Evolutionary conservation across 2,329 filamentous ascomycete species (phyloP).

Genomic region (Fusarium siculi): DNA sequence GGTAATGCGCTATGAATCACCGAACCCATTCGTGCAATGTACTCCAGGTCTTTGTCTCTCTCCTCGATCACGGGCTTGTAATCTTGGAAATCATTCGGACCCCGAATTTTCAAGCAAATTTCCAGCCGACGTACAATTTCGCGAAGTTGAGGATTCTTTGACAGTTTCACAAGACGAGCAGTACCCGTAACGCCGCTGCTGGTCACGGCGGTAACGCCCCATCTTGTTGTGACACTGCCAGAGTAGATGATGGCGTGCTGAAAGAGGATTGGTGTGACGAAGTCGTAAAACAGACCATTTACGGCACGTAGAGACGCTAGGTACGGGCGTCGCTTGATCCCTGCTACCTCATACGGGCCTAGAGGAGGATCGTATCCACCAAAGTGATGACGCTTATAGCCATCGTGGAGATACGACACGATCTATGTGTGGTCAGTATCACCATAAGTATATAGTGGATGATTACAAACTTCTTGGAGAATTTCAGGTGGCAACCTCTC

Average conservation of each 20-base stretch:
- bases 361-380: background rate
- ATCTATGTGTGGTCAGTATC: background rate
- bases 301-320: background rate
- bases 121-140: background rate
- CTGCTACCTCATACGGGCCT: background rate
- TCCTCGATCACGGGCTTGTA: background rate
- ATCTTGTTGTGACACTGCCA: background rate
- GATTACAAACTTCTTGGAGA: background rate
- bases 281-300: background rate
- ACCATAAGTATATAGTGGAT: fast-evolving
- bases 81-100: background rate
- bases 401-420: background rate
- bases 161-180: background rate
- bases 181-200: background rate
- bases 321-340: background rate
- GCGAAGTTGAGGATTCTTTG: background rate
- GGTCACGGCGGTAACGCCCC: background rate
- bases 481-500: background rate
- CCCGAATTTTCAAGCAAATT: background rate
- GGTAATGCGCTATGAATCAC: background rate
- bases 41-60: background rate
- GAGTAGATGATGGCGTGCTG: background rate
- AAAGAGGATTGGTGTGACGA: background rate
- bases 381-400: background rate
- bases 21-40: background rate